These are phyloP conservation scores for Claviceps humidiphila DNA, from an alignment of 2,329 filamentous ascomycete species.

Conservation along the genomic window DNA sequence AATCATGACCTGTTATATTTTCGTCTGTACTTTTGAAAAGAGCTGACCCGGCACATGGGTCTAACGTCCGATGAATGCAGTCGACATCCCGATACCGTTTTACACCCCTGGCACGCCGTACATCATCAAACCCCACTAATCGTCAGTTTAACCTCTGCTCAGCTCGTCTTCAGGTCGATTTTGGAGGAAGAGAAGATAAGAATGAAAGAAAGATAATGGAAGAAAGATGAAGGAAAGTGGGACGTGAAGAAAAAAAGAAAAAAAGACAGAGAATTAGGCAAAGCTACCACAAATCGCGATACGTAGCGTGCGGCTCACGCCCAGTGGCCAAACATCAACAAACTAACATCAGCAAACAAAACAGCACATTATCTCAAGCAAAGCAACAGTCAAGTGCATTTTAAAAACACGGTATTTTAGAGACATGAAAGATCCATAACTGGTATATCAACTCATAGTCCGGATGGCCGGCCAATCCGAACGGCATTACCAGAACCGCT, in stretches of 20 bases:
- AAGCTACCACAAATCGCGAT: conserved; percentile 1
- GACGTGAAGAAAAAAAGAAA: background rate
- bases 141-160: too few relatives aligned
- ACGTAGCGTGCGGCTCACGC: background rate
- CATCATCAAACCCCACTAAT: too few relatives aligned
- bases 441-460: background rate
- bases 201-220: background rate
- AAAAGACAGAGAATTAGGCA: background rate
- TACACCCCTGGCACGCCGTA: too few relatives aligned
- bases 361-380: background rate
- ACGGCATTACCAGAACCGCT: background rate
- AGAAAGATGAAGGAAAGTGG: background rate
- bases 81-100: too few relatives aligned
- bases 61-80: too few relatives aligned
- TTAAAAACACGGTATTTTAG: background rate
- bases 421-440: background rate
- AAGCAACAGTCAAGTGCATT: background rate
- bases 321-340: conserved; percentile 1
- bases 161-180: too few relatives aligned
- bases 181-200: background rate
- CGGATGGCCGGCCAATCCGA: conserved; percentile 4
- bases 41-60: background rate
- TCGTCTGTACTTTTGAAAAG: background rate
- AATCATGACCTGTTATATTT: background rate
- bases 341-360: background rate